These are phyloP conservation scores for Epichloe sylvatica DNA, from an alignment of 2,329 filamentous ascomycete species.

Conservation along the genomic window DNA sequence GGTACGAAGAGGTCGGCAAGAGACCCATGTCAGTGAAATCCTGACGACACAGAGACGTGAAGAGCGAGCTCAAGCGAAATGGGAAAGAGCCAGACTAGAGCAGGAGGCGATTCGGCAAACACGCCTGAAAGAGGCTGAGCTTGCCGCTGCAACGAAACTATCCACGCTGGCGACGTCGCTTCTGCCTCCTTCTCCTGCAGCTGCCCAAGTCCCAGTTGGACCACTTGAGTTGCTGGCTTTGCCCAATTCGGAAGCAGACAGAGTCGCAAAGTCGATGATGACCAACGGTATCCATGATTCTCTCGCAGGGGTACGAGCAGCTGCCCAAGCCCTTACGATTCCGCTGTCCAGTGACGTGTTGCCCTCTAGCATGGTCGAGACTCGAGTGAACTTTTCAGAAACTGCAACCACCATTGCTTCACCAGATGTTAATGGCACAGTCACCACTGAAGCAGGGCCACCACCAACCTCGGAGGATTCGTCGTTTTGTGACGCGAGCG, in stretches of 20 bases:
- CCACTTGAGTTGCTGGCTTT: constrained; percentile 28
- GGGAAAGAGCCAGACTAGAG: constrained; percentile 80
- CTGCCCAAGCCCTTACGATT: neutral
- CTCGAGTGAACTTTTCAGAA: neutral
- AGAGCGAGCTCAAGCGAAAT: constrained; percentile 72
- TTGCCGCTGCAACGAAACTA: constrained; percentile 12
- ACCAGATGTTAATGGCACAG: neutral
- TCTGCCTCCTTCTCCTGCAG: neutral
- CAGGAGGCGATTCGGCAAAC: constrained; percentile 70
- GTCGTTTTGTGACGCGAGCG: constrained; percentile 11
- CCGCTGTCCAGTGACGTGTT: neutral
- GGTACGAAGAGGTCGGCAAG: constrained; percentile 50
- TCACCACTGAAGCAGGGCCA: neutral
- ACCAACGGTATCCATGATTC: neutral
- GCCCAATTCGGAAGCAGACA: constrained; percentile 4
- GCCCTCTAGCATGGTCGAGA: neutral
- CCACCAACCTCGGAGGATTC: neutral
- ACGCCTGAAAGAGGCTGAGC: constrained; percentile 30
- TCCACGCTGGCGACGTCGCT: constrained; percentile 3
- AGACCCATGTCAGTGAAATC: constrained; percentile 65
- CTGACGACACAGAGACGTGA: constrained; percentile 62
- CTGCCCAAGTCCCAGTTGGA: constrained; percentile 26
- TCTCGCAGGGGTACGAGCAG: neutral
- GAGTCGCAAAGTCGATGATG: neutral
- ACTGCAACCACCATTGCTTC: neutral